phyloP scores from a whole-genome alignment of 306 rosid species.

The Cicer chorassanicum region DNA sequence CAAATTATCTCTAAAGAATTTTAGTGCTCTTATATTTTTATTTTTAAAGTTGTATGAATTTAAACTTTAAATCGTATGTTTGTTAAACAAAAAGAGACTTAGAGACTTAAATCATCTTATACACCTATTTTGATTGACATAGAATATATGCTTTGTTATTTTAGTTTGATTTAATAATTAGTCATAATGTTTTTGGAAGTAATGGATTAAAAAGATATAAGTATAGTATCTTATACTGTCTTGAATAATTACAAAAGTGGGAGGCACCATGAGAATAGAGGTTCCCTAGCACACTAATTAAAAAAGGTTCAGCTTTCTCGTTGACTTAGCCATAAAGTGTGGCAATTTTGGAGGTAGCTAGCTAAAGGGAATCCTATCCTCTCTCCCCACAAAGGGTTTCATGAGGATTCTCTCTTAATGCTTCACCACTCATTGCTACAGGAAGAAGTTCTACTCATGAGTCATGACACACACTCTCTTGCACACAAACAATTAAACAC shows the following conservation, averaged over 20 bases:
- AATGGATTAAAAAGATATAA: conserved; percentile 30
- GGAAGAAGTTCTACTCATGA: conserved; percentile 46
- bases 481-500: conserved; percentile 12
- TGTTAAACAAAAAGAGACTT: no score
- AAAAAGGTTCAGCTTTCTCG: conserved; percentile 64
- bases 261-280: conserved; percentile 71
- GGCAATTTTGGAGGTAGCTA: conserved; percentile 69
- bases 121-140: no score
- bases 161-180: conserved; percentile 4
- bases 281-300: conserved; percentile 53
- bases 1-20: no score
- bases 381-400: conserved; percentile 58
- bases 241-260: conserved; percentile 61
- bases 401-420: conserved; percentile 64
- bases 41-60: no score
- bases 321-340: conserved; percentile 87
- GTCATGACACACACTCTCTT: conserved; percentile 28
- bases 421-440: conserved; percentile 70
- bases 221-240: conserved; percentile 34
- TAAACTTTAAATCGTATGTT: no score
- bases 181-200: not conserved
- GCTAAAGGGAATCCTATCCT: conserved; percentile 79
- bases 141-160: not conserved
- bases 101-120: no score
- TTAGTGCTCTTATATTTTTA: no score